Conservation (phyloP, 768 basidiomycete species). For the Hygrophoropsis aurantiaca region DNA sequence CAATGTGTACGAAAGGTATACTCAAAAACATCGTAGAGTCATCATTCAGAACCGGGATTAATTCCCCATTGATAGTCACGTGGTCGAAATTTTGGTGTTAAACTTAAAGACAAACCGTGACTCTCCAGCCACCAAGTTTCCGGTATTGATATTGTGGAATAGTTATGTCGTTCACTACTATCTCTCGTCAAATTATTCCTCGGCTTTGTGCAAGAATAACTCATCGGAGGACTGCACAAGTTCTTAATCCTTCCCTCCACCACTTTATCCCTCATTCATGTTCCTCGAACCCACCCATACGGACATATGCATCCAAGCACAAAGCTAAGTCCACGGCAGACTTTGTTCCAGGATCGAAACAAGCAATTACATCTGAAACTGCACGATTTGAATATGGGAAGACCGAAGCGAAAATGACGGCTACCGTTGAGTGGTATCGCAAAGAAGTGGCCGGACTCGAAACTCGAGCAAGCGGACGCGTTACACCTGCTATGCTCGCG, state of each 20-base stretch:
- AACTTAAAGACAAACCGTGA: too few species aligned
- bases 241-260: not conserved
- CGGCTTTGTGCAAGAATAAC: too few species aligned
- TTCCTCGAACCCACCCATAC: constrained; percentile 1
- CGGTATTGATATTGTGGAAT: too few species aligned
- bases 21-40: too few species aligned
- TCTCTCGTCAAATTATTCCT: too few species aligned
- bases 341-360: constrained; percentile 69
- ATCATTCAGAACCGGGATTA: too few species aligned
- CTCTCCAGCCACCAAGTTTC: too few species aligned
- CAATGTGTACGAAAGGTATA: too few species aligned
- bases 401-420: constrained; percentile 61
- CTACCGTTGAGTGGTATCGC: constrained; percentile 69
- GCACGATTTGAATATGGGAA: constrained; percentile 62
- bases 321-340: constrained; percentile 50
- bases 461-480: constrained; percentile 70
- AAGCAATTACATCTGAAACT: constrained; percentile 51
- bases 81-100: too few species aligned
- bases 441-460: constrained; percentile 76
- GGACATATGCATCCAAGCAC: constrained; percentile 27
- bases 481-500: constrained; percentile 70
- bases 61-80: too few species aligned
- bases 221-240: not conserved
- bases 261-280: not conserved
- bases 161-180: too few species aligned